Percentiles rank a stretch among this genome's conserved stretches.
These are phyloP conservation scores for Orychophragmus violaceus DNA, from an alignment of 345 rosid species.

Conservation along the genomic window DNA sequence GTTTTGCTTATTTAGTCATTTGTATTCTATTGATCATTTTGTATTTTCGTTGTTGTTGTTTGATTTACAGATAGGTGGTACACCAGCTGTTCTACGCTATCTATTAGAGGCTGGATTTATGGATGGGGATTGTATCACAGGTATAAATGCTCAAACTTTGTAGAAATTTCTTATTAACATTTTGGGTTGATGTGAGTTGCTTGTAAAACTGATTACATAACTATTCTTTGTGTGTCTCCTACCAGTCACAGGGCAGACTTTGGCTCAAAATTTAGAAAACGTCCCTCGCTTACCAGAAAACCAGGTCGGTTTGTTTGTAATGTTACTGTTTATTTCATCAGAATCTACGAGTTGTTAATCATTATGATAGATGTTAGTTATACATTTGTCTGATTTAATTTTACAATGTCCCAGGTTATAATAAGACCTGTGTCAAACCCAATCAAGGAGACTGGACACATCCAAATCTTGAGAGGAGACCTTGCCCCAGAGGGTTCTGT, in stretches of 20 bases:
- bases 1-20: neutral
- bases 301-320: constrained; percentile 55
- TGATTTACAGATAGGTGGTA: constrained; percentile 61
- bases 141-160: no score
- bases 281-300: constrained; percentile 69
- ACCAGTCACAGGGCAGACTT: constrained; percentile 87
- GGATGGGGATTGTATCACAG: constrained; percentile 78
- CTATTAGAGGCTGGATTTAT: constrained; percentile 59
- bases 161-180: neutral
- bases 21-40: constrained; percentile 1
- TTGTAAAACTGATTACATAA: neutral
- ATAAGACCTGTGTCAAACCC: constrained; percentile 75
- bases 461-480: constrained; percentile 86
- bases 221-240: neutral
- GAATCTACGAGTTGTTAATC: neutral
- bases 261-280: constrained; percentile 67
- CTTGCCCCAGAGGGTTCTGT: constrained; percentile 98
- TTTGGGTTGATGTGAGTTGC: no score
- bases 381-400: neutral
- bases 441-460: constrained; percentile 90
- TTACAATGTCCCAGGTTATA: constrained; percentile 48
- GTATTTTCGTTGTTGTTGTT: neutral
- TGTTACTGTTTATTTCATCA: no score
- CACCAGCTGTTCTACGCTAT: constrained; percentile 70
- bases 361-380: constrained; percentile 1